Conservation (phyloP, 805 yeast species). For the Saccharomyces mikatae region DNA sequence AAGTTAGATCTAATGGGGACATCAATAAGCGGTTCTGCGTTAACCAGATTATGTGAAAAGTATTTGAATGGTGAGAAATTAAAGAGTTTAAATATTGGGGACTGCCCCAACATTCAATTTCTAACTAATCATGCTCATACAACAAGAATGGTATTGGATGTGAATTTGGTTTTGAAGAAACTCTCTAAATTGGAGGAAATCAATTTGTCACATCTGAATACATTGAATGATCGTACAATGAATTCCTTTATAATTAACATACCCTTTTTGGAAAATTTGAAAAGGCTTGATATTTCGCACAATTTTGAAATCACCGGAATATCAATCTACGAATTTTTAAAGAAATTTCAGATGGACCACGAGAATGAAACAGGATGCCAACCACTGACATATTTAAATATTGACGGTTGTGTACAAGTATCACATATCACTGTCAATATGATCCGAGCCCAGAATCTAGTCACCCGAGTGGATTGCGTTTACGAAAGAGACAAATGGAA, state of each 20-base stretch:
- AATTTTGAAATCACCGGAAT: slow-evolving; percentile 28
- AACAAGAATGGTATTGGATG: background rate
- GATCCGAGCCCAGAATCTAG: slow-evolving; percentile 16
- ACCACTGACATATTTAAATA: slow-evolving; percentile 15
- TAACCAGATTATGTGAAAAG: slow-evolving; percentile 10
- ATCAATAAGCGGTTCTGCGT: slow-evolving; percentile 22
- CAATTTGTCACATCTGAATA: slow-evolving; percentile 20
- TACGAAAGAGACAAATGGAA: slow-evolving; percentile 28
- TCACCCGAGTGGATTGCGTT: slow-evolving; percentile 18
- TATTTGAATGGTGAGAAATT: slow-evolving; percentile 7
- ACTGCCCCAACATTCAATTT: slow-evolving; percentile 19
- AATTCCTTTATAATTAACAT: slow-evolving; percentile 10
- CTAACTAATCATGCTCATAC: slow-evolving; percentile 4
- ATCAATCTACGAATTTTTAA: slow-evolving; percentile 23
- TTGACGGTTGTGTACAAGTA: slow-evolving; percentile 24
- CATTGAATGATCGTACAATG: slow-evolving; percentile 17
- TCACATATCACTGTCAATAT: slow-evolving; percentile 24
- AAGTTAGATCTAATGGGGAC: slow-evolving; percentile 25
- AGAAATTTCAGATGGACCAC: slow-evolving; percentile 10
- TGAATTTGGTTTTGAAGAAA: background rate
- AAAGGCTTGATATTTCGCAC: slow-evolving; percentile 23
- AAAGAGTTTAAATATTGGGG: slow-evolving; percentile 22
- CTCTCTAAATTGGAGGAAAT: slow-evolving; percentile 17
- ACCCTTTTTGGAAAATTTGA: slow-evolving; percentile 9
- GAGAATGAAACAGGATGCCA: background rate